phyloP scores from a whole-genome alignment of 2,329 filamentous ascomycete genomes.

The Exutisphaerella laricina region DNA sequence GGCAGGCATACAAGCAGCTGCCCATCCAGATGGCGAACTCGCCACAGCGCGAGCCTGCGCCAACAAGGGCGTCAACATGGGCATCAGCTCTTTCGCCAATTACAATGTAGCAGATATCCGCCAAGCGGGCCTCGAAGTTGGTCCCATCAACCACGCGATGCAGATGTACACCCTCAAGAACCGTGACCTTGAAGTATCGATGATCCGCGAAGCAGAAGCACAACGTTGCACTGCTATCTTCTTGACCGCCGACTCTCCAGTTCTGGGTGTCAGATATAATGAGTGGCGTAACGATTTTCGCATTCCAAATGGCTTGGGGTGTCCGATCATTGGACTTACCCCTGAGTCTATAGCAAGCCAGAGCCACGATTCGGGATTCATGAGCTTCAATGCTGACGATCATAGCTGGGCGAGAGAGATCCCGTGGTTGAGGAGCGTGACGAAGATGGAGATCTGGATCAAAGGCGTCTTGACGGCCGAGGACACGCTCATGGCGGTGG shows the following conservation, averaged over 20 bases:
- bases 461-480: slow-evolving; percentile 39
- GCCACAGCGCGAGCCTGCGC: slow-evolving; percentile 46
- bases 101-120: slow-evolving; percentile 45
- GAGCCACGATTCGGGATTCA: slow-evolving; percentile 30
- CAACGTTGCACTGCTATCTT: slow-evolving; percentile 51
- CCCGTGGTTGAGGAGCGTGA: slow-evolving; percentile 45
- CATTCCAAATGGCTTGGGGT: slow-evolving; percentile 22
- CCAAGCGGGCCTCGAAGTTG: slow-evolving; percentile 31
- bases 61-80: slow-evolving; percentile 43
- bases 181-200: slow-evolving; percentile 42
- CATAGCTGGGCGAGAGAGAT: slow-evolving; percentile 38
- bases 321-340: slow-evolving; percentile 25
- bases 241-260: slow-evolving; percentile 51
- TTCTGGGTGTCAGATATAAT: slow-evolving; percentile 49
- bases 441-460: slow-evolving; percentile 46
- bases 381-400: slow-evolving; percentile 26
- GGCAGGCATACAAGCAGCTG: slow-evolving; percentile 47
- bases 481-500: slow-evolving; percentile 43
- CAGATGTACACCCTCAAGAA: slow-evolving; percentile 52
- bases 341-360: slow-evolving; percentile 23
- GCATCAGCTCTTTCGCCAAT: slow-evolving; percentile 45
- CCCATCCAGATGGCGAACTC: slow-evolving; percentile 48
- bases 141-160: slow-evolving; percentile 45
- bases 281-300: slow-evolving; percentile 51
- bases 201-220: slow-evolving; percentile 27